Percentiles rank a stretch among this genome's conserved stretches.
Conservation (phyloP, 2,329 filamentous ascomycete genomes). For the Botrytis byssoidea region DNA sequence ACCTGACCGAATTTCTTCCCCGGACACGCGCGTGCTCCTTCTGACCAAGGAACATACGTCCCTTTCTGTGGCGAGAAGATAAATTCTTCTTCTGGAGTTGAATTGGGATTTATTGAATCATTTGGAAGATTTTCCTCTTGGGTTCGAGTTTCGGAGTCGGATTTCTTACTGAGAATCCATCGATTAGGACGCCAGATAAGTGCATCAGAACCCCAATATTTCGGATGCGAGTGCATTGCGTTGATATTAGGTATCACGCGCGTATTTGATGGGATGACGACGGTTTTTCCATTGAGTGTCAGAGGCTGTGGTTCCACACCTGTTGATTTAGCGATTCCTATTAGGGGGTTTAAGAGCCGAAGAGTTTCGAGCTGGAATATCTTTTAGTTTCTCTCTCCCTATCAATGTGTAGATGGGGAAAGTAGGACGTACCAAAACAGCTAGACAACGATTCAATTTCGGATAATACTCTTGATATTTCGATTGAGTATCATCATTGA, state of each 20-base stretch:
- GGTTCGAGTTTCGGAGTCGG: background rate
- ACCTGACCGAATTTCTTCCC: slow-evolving; percentile 27
- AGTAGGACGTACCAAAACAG: slow-evolving; percentile 38
- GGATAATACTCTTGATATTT: slow-evolving; percentile 43
- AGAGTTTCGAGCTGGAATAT: slow-evolving; percentile 7
- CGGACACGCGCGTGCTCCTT: slow-evolving; percentile 23
- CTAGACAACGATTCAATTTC: slow-evolving; percentile 43
- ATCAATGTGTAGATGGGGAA: background rate
- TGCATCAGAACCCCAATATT: background rate
- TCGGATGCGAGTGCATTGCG: background rate
- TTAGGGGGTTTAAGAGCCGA: background rate
- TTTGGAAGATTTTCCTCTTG: background rate
- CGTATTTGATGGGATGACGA: background rate
- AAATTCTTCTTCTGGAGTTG: background rate
- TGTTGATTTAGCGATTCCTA: background rate
- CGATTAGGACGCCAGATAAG: background rate
- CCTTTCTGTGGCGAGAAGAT: slow-evolving; percentile 18
- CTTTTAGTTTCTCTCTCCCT: background rate
- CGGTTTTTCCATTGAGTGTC: background rate
- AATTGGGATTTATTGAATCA: background rate
- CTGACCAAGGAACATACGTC: slow-evolving; percentile 26
- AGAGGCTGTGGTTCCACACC: background rate
- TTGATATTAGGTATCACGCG: background rate
- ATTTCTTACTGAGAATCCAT: background rate
- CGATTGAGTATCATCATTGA: slow-evolving; percentile 32